These are phyloP conservation scores for Kuraishia molischiana DNA, from an alignment of 805 yeast genomes.

Conservation along the genomic window DNA sequence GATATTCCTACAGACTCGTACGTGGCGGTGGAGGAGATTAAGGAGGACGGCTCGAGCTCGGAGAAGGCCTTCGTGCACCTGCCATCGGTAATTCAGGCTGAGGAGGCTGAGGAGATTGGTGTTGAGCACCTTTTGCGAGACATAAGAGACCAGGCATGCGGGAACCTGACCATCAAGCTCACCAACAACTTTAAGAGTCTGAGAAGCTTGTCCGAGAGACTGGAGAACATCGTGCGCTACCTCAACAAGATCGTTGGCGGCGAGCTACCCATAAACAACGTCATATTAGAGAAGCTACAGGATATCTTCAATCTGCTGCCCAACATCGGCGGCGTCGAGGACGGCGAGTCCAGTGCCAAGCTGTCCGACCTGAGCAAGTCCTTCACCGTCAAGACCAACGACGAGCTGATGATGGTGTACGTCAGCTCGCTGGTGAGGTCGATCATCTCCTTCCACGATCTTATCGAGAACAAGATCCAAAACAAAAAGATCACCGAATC, in stretches of 20 bases:
- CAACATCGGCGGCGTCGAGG: constrained; percentile 28
- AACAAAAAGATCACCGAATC: constrained; percentile 37
- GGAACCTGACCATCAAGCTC: constrained; percentile 75
- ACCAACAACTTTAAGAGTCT: constrained; percentile 86
- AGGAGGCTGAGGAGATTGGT: constrained; percentile 98
- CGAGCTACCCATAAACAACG: constrained; percentile 79
- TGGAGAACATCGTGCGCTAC: constrained; percentile 69
- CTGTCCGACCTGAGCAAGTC: constrained; percentile 48
- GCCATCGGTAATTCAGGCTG: constrained; percentile 90
- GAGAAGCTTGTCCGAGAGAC: constrained; percentile 72
- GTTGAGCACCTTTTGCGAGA: constrained; percentile 94
- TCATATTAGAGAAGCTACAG: constrained; percentile 84
- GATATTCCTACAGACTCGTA: constrained; percentile 97
- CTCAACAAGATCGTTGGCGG: constrained; percentile 63
- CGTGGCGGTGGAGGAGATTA: constrained; percentile 87
- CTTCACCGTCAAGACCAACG: constrained; percentile 88
- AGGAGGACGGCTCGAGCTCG: constrained; percentile 89
- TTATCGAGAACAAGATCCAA: constrained; percentile 91
- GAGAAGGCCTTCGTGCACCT: constrained; percentile 90
- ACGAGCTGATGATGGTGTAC: constrained; percentile 90
- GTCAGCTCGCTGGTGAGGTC: constrained; percentile 85
- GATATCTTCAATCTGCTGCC: constrained; percentile 92
- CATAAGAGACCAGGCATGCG: constrained; percentile 94
- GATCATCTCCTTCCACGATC: constrained; percentile 91
- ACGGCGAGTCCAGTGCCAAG: constrained; percentile 9